phyloP scores from a whole-genome alignment of 1,284 basidiomycete genomes.

The Afroboletus lepidellus region DNA sequence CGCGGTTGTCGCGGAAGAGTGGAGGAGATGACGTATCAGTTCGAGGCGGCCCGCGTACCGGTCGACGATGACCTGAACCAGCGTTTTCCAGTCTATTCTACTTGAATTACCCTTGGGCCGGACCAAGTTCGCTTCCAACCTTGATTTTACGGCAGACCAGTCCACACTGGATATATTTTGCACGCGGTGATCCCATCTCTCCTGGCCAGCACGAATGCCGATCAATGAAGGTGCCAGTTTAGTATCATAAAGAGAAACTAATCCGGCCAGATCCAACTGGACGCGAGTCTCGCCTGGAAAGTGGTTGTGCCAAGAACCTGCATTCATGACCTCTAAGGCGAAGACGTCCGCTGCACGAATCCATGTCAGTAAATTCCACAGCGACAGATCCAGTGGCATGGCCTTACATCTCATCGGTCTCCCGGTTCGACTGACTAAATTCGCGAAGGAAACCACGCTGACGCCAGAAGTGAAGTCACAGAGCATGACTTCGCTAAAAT shows the following conservation, averaged over 20 bases:
- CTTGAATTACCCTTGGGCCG: constrained; percentile 21
- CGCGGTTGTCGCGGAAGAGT: constrained; percentile 8
- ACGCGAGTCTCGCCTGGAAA: constrained; percentile 39
- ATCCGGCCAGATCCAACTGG: constrained; percentile 30
- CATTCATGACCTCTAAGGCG: constrained; percentile 17
- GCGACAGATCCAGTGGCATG: neutral
- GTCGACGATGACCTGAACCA: constrained; percentile 41
- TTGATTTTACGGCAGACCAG: constrained; percentile 12
- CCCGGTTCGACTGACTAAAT: constrained; percentile 11
- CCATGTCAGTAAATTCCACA: neutral
- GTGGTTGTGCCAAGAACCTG: constrained; percentile 37
- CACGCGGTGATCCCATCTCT: constrained; percentile 32
- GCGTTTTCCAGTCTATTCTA: constrained; percentile 44
- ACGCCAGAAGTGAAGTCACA: constrained; percentile 47
- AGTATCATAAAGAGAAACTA: constrained; percentile 39
- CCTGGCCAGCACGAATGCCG: constrained; percentile 21
- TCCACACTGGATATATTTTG: constrained; percentile 32
- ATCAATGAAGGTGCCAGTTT: constrained; percentile 32
- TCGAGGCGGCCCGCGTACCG: constrained; percentile 46
- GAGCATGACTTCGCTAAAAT: constrained; percentile 49
- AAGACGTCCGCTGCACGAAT: neutral
- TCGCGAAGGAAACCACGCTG: constrained; percentile 35
- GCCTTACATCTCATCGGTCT: constrained; percentile 9
- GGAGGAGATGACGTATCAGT: constrained; percentile 37
- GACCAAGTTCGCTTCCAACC: constrained; percentile 26